Evolutionary conservation across 1,284 basidiomycete genomes (phyloP), one percentile per base, ranked within the genome.

Genomic region (Papiliotrema fonsecae): DNA sequence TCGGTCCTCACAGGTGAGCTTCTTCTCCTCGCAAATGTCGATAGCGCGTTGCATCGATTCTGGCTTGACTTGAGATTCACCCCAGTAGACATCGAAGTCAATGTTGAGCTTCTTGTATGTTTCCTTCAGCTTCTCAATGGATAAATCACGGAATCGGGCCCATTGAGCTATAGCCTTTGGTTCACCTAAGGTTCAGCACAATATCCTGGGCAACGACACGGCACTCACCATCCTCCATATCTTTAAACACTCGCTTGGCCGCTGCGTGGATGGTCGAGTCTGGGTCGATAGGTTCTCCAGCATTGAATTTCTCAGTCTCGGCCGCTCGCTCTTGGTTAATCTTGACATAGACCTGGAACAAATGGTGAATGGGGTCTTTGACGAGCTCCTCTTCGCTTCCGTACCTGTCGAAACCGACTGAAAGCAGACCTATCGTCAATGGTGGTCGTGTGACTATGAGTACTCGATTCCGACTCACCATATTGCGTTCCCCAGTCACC

Each of bases 401-500:
- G 66, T 92, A 96, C 64, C 86, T 85, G 70, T 92, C 85, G 67
- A 90, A 98, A 0, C 93, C 96, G 42, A 88, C 82, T 0, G 92
- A 89, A 50, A 98, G 86, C 63, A 98, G 76, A 39, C 90, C 88
- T 70, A 24, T 6, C 28, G 31, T 47, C 18, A 22, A 13, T 3
- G 13, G 1, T 22, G 10, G 11, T 32, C 32, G 24, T 32, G 25
- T 28, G 10, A 14, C 16, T 7, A 21, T 9, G 7, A 4, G 10
- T n/a, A 10, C 19, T n/a, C n/a, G n/a, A n/a, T n/a, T n/a, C n/a
- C n/a, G n/a, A 56, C 60, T 52, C 34, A 69, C 76, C 68, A 43
- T 87, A 87, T 79, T 90, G 89, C 34, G 88, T 93, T 34, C 90
- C 89, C 90, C 89, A 94, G 64, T 94, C 89, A 11, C 90, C 89